These are phyloP conservation scores for Pichia sp. DNA, from an alignment of 1,139 yeast genomes.

Conservation along the genomic window DNA sequence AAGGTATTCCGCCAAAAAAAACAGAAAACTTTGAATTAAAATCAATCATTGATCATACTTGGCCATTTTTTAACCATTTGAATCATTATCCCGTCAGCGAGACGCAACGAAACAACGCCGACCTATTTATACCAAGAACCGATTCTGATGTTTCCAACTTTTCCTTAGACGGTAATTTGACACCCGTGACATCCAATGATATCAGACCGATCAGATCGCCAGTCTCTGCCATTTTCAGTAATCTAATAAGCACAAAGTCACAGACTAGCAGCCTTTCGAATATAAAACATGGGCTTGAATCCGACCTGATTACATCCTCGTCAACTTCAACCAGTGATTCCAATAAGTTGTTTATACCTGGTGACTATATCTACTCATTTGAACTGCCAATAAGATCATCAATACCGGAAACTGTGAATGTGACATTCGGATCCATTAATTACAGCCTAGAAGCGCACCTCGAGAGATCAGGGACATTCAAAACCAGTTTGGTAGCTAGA, in stretches of 20 bases:
- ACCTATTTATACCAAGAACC: slow-evolving; percentile 32
- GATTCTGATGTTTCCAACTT: slow-evolving; percentile 26
- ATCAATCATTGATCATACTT: slow-evolving; percentile 68
- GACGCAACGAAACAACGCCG: slow-evolving; percentile 48
- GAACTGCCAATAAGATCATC: slow-evolving; percentile 82
- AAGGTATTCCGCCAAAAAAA: slow-evolving; percentile 91
- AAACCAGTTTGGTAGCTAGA: slow-evolving; percentile 59
- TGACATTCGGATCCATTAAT: slow-evolving; percentile 72
- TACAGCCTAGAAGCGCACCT: slow-evolving; percentile 64
- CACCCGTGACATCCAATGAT: slow-evolving; percentile 19
- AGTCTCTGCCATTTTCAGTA: slow-evolving; percentile 25
- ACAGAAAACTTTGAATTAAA: slow-evolving; percentile 54
- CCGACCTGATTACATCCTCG: neutral
- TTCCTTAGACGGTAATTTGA: slow-evolving; percentile 25
- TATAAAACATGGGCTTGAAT: neutral
- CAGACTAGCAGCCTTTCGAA: no score
- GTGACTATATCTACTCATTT: slow-evolving; percentile 86
- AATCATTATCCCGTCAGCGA: slow-evolving; percentile 19
- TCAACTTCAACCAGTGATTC: slow-evolving; percentile 16
- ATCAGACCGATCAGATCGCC: slow-evolving; percentile 24
- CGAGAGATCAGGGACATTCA: slow-evolving; percentile 78
- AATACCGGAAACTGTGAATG: slow-evolving; percentile 70
- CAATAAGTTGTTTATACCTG: slow-evolving; percentile 52
- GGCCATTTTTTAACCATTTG: slow-evolving; percentile 71
- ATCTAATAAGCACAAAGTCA: slow-evolving; percentile 15